Evolutionary conservation across 1,284 basidiomycete genomes (phyloP).

Genomic region (Sanghuangporus sanghuang): DNA sequence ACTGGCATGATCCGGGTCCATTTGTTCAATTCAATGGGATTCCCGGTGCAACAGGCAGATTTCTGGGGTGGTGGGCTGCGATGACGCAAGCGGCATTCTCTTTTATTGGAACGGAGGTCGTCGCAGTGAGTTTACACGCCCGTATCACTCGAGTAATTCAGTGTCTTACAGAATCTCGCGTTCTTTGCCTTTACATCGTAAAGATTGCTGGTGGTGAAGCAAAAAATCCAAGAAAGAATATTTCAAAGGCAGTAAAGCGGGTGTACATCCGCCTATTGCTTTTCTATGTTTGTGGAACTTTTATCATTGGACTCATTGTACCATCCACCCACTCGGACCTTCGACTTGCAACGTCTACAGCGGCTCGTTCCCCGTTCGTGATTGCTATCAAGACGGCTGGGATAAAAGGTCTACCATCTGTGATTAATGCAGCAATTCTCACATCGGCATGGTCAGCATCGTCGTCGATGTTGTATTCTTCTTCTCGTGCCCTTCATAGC

Average conservation of each 20-base stretch:
- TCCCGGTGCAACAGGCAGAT: slow-evolving; percentile 53
- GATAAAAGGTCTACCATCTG: slow-evolving; percentile 68
- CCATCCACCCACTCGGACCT: slow-evolving; percentile 60
- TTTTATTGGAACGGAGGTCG: slow-evolving; percentile 80
- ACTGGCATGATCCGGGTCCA: slow-evolving; percentile 72
- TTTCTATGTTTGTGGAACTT: slow-evolving; percentile 67
- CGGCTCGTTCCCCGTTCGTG: slow-evolving; percentile 77
- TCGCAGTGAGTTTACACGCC: slow-evolving; percentile 58
- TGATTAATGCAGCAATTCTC: slow-evolving; percentile 84
- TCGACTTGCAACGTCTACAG: slow-evolving; percentile 49
- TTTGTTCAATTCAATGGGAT: slow-evolving; percentile 57
- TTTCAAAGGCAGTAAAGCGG: slow-evolving; percentile 62
- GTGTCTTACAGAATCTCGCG: background rate
- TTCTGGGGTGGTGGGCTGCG: slow-evolving; percentile 65
- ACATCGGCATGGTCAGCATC: slow-evolving; percentile 87
- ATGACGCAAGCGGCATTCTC: slow-evolving; percentile 79
- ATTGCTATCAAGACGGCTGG: slow-evolving; percentile 73
- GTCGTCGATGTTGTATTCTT: slow-evolving; percentile 77
- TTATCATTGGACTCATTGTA: slow-evolving; percentile 74
- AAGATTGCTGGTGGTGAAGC: slow-evolving; percentile 78
- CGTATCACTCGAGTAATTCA: background rate
- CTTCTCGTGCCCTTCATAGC: slow-evolving; percentile 80
- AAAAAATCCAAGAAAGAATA: slow-evolving; percentile 61
- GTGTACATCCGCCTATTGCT: slow-evolving; percentile 70
- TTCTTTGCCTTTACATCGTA: slow-evolving; percentile 11